Evolutionary conservation across 2,329 filamentous ascomycete genomes (phyloP).

Genomic region (Ambrosiella beaveri): DNA sequence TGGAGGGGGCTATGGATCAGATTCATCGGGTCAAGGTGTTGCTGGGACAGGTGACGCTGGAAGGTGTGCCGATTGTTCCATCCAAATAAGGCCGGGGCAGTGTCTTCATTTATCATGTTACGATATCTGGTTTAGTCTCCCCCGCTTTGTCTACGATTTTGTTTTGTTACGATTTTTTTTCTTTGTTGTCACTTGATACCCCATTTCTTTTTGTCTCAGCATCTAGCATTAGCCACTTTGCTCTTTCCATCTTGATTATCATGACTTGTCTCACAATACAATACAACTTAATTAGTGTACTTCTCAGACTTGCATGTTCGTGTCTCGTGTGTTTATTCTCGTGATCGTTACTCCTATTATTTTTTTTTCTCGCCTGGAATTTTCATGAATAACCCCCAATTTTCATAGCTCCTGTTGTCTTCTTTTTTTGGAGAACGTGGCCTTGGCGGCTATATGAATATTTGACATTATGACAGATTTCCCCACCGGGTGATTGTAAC

Average conservation of each 20-base stretch:
- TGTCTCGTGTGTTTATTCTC: no score
- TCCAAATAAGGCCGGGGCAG: neutral
- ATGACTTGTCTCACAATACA: neutral
- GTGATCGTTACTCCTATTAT: no score
- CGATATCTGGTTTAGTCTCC: neutral
- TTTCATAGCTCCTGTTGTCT: no score
- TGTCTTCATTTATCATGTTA: neutral
- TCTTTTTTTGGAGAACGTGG: no score
- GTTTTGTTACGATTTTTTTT: neutral
- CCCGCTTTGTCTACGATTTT: neutral
- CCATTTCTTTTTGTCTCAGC: neutral
- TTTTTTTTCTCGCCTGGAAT: no score
- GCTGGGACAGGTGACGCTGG: conserved; percentile 21
- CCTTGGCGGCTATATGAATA: no score
- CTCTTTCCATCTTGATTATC: neutral
- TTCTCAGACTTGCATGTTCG: no score
- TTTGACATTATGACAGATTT: no score
- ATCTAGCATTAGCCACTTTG: neutral
- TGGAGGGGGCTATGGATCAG: conserved; percentile 53
- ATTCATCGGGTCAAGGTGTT: conserved; percentile 54
- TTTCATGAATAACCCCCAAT: no score
- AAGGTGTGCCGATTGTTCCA: neutral
- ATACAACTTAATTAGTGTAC: neutral
- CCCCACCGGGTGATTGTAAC: no score
- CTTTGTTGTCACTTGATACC: neutral